Evolutionary conservation across 306 rosid species (phyloP), one percentile per base, ranked within the genome.

Genomic region (Lathyrus sativus): DNA sequence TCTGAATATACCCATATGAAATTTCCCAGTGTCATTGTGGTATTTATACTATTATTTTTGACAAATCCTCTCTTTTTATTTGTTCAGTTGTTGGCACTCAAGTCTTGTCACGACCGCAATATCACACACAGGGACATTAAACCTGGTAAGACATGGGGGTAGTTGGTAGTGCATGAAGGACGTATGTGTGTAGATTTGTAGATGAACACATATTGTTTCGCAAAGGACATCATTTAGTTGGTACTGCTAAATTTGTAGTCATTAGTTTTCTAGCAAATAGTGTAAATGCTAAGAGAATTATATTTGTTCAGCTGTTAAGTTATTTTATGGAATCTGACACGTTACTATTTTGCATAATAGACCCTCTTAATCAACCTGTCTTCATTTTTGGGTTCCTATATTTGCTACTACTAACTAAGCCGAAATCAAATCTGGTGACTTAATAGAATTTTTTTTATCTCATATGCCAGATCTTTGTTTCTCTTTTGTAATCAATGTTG

Each of bases 71-170:
- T 65, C 41, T 26, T 42, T 76, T 75, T 22, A 61, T 75, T 64
- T 78, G 29, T 65, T 76, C 89, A 90, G 98, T 78, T 92, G 78
- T 51, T 77, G 80, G 98, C 93, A 2, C 84, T 92, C 68, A 92
- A 92, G 87, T 85, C 96, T 58, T 92, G 96, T 76, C 96, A 92
- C 12, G 96, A 92, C 66, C 96, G 91, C 77, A 92, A 88, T 78
- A 86, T 90, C 74, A 92, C 96, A 73, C 98, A 92, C 84, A 83
- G 96, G 74, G 98, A 92, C 81, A 90, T 92, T 62, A 92, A 92
- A 88, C 98, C 96, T 67, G 98, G 98, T 92, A 82, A 83, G 83
- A 65, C 62, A 14, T 57, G 63, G 60, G 15, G 69, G 14, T 69
- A n/a, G 18, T 74, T 44, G 55, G 41, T 79, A 70, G 55, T 49